These are phyloP conservation scores for Clitopilus hobsonii DNA, from an alignment of 768 basidiomycete genomes.

Conservation along the genomic window DNA sequence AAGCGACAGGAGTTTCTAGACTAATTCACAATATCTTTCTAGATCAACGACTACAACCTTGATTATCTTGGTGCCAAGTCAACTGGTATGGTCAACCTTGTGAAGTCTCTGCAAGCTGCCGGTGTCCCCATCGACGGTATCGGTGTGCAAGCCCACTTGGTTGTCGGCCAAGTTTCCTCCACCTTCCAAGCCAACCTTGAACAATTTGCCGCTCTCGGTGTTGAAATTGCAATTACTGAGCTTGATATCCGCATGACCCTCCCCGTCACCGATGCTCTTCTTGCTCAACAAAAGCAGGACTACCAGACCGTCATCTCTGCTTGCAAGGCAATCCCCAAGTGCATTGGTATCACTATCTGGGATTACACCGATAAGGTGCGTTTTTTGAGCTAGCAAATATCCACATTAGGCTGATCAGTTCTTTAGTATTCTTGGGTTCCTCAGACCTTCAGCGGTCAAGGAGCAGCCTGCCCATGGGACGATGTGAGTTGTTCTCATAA, in stretches of 20 bases:
- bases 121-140: slow-evolving; percentile 57
- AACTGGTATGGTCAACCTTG: slow-evolving; percentile 50
- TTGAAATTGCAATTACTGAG: slow-evolving; percentile 68
- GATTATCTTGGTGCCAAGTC: slow-evolving; percentile 46
- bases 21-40: no score
- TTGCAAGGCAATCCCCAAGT: slow-evolving; percentile 39
- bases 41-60: slow-evolving; percentile 39
- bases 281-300: slow-evolving; percentile 53
- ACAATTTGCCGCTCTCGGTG: slow-evolving; percentile 52
- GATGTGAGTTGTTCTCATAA: slow-evolving; percentile 14
- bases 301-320: slow-evolving; percentile 53
- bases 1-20: no score
- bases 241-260: slow-evolving; percentile 60
- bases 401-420: not conserved
- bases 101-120: slow-evolving; percentile 38
- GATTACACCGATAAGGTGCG: slow-evolving; percentile 38
- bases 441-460: slow-evolving; percentile 29
- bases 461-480: slow-evolving; percentile 32
- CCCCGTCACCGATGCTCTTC: slow-evolving; percentile 42
- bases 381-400: not conserved
- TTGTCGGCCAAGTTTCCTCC: slow-evolving; percentile 51
- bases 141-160: slow-evolving; percentile 57
- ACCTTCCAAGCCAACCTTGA: slow-evolving; percentile 42
- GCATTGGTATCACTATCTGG: slow-evolving; percentile 44
- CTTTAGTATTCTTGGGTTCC: slow-evolving; percentile 32